Evolutionary conservation across 2,329 filamentous ascomycete species (phyloP).

Genomic region (Xylariaceae sp.): DNA sequence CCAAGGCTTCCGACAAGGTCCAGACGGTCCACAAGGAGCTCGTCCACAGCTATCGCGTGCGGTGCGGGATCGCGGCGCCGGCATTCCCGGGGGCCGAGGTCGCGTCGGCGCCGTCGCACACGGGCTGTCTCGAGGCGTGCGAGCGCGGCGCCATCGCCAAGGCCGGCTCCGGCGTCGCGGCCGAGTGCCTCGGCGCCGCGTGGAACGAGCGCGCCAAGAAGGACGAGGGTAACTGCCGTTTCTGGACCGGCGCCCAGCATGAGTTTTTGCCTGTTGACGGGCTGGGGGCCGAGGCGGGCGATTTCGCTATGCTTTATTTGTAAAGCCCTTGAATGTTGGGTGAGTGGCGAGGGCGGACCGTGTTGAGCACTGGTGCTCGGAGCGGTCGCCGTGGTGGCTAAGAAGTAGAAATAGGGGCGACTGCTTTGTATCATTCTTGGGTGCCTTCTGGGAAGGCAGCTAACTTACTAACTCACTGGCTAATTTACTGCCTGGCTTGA

Average conservation of each 20-base stretch:
- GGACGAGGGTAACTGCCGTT: slow-evolving; percentile 16
- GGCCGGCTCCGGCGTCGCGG: slow-evolving; percentile 10
- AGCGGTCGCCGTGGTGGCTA: too few relatives aligned
- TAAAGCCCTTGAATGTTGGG: neutral
- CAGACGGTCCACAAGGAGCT: slow-evolving; percentile 11
- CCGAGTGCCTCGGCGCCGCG: slow-evolving; percentile 31
- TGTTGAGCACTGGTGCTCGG: too few relatives aligned
- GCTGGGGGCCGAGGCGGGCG: slow-evolving; percentile 8
- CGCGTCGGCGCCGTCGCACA: slow-evolving; percentile 5
- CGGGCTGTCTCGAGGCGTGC: slow-evolving; percentile 26
- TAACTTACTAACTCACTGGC: too few relatives aligned
- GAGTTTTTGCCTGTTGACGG: slow-evolving; percentile 27
- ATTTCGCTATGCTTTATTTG: slow-evolving; percentile 22
- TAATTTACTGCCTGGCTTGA: too few relatives aligned
- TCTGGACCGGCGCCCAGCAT: slow-evolving; percentile 18
- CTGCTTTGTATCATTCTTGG: too few relatives aligned
- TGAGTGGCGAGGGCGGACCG: too few relatives aligned
- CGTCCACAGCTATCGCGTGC: slow-evolving; percentile 30
- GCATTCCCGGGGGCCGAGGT: neutral
- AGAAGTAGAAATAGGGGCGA: too few relatives aligned
- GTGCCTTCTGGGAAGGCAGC: too few relatives aligned
- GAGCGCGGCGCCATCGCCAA: slow-evolving; percentile 23
- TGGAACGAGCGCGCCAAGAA: slow-evolving; percentile 2
- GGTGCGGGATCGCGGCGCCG: slow-evolving; percentile 20
- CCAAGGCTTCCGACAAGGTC: slow-evolving; percentile 8